phyloP scores from a whole-genome alignment of 1,284 basidiomycete genomes.

The Ganoderma lingzhi region DNA sequence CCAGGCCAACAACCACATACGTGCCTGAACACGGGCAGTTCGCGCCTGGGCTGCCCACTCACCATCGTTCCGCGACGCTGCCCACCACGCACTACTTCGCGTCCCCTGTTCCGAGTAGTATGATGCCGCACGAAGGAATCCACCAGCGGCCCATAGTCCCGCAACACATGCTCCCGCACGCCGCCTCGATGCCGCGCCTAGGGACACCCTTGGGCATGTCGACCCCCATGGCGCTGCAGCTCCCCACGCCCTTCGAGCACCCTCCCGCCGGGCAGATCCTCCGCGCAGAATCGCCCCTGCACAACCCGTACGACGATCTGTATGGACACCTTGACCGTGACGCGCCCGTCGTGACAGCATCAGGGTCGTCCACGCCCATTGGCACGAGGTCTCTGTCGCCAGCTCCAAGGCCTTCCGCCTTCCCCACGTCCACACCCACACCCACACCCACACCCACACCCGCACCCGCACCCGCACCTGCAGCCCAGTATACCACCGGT shows the following conservation, averaged over 20 bases:
- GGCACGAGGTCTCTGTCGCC: background rate
- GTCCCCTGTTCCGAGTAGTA: background rate
- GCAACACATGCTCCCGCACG: background rate
- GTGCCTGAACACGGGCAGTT: background rate
- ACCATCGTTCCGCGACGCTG: background rate
- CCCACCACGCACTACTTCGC: background rate
- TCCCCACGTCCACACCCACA: background rate
- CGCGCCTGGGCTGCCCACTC: background rate
- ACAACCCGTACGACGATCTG: constrained; percentile 13
- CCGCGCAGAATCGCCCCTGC: background rate
- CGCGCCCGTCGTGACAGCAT: no score
- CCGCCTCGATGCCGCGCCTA: constrained; percentile 3
- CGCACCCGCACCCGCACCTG: background rate
- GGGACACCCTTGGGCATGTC: background rate
- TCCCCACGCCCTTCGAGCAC: constrained; percentile 1
- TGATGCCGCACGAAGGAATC: background rate
- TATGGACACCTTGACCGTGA: background rate
- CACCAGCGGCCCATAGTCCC: background rate
- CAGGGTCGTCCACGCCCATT: background rate
- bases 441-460: background rate
- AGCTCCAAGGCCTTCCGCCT: no score
- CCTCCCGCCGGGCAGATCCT: constrained; percentile 4
- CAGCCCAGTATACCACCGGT: background rate
- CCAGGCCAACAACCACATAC: constrained; percentile 1
- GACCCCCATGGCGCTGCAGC: background rate